These are phyloP conservation scores for Aspergillus persii DNA, from an alignment of 2,329 filamentous ascomycete genomes.

Conservation along the genomic window DNA sequence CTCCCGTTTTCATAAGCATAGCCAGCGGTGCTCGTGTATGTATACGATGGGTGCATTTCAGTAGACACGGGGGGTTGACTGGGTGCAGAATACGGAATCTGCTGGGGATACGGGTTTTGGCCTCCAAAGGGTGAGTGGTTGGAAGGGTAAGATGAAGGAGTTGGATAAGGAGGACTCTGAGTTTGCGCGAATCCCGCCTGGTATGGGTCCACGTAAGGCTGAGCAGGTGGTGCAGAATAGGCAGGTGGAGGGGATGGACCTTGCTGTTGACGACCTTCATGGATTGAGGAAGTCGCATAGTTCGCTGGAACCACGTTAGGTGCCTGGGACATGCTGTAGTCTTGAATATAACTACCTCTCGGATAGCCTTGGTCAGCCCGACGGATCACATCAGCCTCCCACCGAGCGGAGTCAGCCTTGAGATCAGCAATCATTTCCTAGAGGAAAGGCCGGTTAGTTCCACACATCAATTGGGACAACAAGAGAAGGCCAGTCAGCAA, in stretches of 20 bases:
- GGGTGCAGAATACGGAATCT: conserved; percentile 33
- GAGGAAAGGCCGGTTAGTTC: conserved; percentile 22
- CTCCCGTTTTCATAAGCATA: conserved; percentile 39
- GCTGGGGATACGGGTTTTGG: conserved; percentile 35
- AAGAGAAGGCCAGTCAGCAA: neutral
- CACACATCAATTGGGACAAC: neutral
- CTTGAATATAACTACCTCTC: conserved; percentile 43
- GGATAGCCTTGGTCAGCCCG: conserved; percentile 42
- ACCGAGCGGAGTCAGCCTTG: conserved; percentile 53
- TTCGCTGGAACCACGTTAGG: conserved; percentile 39
- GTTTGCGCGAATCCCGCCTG: conserved; percentile 32
- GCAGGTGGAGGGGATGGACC: conserved; percentile 38
- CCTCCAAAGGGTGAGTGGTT: conserved; percentile 36
- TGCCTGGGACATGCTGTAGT: conserved; percentile 34
- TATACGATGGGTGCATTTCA: conserved; percentile 41
- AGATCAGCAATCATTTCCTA: conserved; percentile 57
- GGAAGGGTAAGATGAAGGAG: conserved; percentile 31
- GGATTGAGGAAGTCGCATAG: conserved; percentile 37
- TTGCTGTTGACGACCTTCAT: conserved; percentile 38
- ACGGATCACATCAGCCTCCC: conserved; percentile 45
- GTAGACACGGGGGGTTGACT: conserved; percentile 38
- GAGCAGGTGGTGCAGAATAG: conserved; percentile 34
- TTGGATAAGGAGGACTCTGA: conserved; percentile 34
- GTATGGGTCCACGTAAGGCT: conserved; percentile 37
- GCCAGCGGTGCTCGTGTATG: conserved; percentile 33